Evolutionary conservation across 2,329 filamentous ascomycete species (phyloP), one percentile per base, ranked within the genome.

Genomic region (Stachybotrys chlorohalonatus): DNA sequence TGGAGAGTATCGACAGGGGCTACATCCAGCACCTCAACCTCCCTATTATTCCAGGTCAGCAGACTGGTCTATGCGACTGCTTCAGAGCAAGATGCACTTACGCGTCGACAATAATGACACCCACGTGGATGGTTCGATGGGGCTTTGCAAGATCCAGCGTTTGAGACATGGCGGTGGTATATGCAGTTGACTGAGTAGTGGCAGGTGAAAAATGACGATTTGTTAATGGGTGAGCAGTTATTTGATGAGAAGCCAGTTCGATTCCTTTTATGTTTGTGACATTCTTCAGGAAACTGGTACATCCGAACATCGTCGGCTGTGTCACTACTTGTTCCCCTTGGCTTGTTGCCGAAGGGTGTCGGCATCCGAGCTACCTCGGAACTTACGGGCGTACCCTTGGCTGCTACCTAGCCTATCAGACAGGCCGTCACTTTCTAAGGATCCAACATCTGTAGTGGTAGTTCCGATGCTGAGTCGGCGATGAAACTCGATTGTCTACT

Each of bases 11-110:
- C 68, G 13, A 72, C 57, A 1, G 67, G 67, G 3, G 66, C 69
- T 3, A 71, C 62, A n/a, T 72, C 68, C 2, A 71, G 62, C 7
- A 68, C 56, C 46, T 72, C 69, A 1, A 64, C 70, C 6, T 59
- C 47, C 36, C 66, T 72, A 54, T 6, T 3, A 36, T 7, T 15
- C 11, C 4, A 31, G 15, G 30, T 51, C 30, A 31, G 8, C 15
- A 13, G 6, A n/a, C 31, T 24, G 24, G 24, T 24, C 49, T 31
- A 13, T 15, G n/a, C 5, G 15, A 17, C 11, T 13, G 6, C 6
- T 32, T 5, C 15, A 8, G n/a, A 16, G 4, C 11, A 30, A 30
- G 47, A 2, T 13, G 7, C 7, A 51, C 52, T 52, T 6, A 55
- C 60, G 55, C 53, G 7, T 54, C 49, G 51, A 60, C 54, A 17